Evolutionary conservation across 2,329 filamentous ascomycete genomes (phyloP).

Genomic region (Emydomyces testavorans): DNA sequence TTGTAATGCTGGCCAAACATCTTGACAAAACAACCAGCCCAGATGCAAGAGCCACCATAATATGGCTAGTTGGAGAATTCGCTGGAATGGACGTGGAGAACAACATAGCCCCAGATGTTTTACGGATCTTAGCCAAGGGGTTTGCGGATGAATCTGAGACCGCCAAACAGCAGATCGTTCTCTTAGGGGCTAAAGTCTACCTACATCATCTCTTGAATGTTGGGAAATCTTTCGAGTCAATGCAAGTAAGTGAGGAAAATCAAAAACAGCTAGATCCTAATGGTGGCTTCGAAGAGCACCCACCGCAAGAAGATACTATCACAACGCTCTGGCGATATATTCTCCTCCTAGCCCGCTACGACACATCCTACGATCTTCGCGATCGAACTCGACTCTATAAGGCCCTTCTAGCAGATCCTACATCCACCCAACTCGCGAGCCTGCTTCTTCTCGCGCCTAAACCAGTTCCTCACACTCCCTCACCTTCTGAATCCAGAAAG

Average conservation of each 20-base stretch:
- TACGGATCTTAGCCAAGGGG: conserved; percentile 74
- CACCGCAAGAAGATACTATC: conserved; percentile 48
- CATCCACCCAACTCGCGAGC: conserved; percentile 68
- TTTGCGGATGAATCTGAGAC: conserved; percentile 75
- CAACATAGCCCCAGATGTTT: conserved; percentile 84
- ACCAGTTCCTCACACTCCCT: conserved; percentile 79
- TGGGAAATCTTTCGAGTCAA: conserved; percentile 20
- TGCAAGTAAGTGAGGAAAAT: neutral
- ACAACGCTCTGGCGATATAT: conserved; percentile 73
- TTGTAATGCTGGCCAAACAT: conserved; percentile 79
- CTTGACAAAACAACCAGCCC: conserved; percentile 80
- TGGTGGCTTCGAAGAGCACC: conserved; percentile 19
- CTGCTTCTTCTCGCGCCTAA: conserved; percentile 88
- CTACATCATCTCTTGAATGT: conserved; percentile 62
- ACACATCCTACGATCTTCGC: conserved; percentile 86
- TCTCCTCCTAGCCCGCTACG: conserved; percentile 75
- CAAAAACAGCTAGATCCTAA: conserved; percentile 19
- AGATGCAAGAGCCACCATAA: conserved; percentile 81
- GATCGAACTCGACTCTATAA: conserved; percentile 84
- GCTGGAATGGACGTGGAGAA: conserved; percentile 66
- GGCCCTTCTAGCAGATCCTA: conserved; percentile 64
- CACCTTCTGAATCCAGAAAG: conserved; percentile 72
- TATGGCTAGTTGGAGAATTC: conserved; percentile 96
- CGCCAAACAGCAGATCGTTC: conserved; percentile 80
- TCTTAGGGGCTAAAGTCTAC: conserved; percentile 94